Percentiles rank a stretch among this genome's conserved stretches.
phyloP scores from a whole-genome alignment of 106 monocot genomes.

The Platanthera guangdongensis region DNA sequence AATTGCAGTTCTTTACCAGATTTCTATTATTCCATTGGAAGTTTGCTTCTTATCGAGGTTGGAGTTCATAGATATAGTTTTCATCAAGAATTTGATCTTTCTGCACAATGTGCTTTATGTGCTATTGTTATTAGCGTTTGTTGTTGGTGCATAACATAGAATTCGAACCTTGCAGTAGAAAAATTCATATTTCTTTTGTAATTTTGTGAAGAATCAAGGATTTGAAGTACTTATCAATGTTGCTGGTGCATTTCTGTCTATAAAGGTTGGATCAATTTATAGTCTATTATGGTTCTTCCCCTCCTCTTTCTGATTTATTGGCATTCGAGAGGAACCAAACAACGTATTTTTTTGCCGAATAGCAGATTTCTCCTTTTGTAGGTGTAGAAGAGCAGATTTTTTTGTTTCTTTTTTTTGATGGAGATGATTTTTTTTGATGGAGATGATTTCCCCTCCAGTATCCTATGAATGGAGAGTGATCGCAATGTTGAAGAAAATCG shows the following conservation, averaged over 20 bases:
- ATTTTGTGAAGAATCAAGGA: slow-evolving; percentile 64
- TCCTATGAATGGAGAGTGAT: too few species aligned
- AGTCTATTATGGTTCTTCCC: background rate
- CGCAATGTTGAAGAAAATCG: too few species aligned
- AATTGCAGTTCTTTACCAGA: slow-evolving; percentile 51
- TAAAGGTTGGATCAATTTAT: slow-evolving; percentile 45
- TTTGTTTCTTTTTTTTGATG: too few species aligned
- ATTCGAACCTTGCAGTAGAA: background rate
- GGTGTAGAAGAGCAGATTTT: too few species aligned
- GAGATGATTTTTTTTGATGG: too few species aligned
- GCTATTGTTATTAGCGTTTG: background rate
- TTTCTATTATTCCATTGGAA: slow-evolving; percentile 49
- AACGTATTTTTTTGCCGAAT: too few species aligned
- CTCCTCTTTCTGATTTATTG: too few species aligned
- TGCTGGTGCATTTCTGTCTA: slow-evolving; percentile 55
- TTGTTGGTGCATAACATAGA: background rate
- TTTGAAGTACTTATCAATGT: slow-evolving; percentile 32
- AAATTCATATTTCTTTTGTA: background rate
- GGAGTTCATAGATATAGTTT: background rate
- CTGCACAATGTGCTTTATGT: background rate
- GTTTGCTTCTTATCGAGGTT: slow-evolving; percentile 79
- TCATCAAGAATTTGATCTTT: background rate
- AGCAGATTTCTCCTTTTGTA: too few species aligned
- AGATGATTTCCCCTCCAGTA: too few species aligned
- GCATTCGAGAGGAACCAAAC: too few species aligned